These are phyloP conservation scores for Penicillium rolfsii DNA, from an alignment of 2,329 filamentous ascomycete species.

Conservation along the genomic window DNA sequence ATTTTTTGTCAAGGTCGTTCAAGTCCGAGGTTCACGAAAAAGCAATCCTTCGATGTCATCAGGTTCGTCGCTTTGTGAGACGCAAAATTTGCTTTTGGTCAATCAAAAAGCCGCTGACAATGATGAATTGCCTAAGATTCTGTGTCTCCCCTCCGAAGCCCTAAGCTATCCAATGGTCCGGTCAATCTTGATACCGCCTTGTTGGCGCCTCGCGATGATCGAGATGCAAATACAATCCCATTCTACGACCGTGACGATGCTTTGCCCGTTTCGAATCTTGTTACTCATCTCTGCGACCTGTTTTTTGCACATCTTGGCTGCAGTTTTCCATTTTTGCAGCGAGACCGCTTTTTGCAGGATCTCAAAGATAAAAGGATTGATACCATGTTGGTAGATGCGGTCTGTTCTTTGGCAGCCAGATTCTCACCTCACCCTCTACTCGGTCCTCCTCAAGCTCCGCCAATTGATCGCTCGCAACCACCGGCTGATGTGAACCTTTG, in stretches of 20 bases:
- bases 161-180: slow-evolving; percentile 30
- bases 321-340: slow-evolving; percentile 80
- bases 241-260: slow-evolving; percentile 75
- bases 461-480: slow-evolving; percentile 47
- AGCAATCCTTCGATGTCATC: slow-evolving; percentile 46
- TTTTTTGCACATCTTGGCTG: slow-evolving; percentile 84
- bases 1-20: slow-evolving; percentile 58
- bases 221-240: slow-evolving; percentile 56
- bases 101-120: not conserved
- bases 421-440: slow-evolving; percentile 69
- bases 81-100: not conserved
- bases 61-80: slow-evolving; percentile 31
- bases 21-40: slow-evolving; percentile 60
- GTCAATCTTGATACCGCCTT: slow-evolving; percentile 25
- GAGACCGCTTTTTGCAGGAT: slow-evolving; percentile 72
- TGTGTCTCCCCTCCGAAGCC: slow-evolving; percentile 41
- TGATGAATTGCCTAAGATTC: slow-evolving; percentile 37
- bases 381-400: slow-evolving; percentile 81
- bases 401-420: slow-evolving; percentile 78
- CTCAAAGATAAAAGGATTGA: slow-evolving; percentile 80
- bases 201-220: slow-evolving; percentile 34
- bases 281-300: slow-evolving; percentile 74
- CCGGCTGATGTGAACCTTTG: slow-evolving; percentile 51
- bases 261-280: slow-evolving; percentile 72
- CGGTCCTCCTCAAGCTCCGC: slow-evolving; percentile 55